phyloP scores from a whole-genome alignment of 805 yeast genomes.

The Candida arabinofermentans region DNA sequence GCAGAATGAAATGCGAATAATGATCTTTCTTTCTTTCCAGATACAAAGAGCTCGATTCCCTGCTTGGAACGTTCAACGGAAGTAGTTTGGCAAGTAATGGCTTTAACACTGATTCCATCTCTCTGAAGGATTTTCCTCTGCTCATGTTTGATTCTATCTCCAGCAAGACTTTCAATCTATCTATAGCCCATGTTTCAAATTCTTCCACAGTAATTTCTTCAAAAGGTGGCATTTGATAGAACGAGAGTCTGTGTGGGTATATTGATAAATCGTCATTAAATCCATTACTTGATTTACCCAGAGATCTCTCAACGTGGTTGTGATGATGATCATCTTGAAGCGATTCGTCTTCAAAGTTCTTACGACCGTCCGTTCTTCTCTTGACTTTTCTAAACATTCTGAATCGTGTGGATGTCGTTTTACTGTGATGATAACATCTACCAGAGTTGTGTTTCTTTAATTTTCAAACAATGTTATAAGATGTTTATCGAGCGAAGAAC shows the following conservation, averaged over 20 bases:
- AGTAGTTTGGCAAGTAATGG: constrained; percentile 62
- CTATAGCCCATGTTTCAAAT: constrained; percentile 95
- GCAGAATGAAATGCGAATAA: constrained; percentile 82
- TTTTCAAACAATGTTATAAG: no score
- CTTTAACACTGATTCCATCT: constrained; percentile 58
- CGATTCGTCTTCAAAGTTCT: constrained; percentile 45
- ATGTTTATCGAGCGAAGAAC: no score
- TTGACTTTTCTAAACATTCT: constrained; percentile 69
- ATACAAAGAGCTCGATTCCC: constrained; percentile 36
- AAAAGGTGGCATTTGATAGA: constrained; percentile 74
- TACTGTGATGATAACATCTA: no score
- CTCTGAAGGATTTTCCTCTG: constrained; percentile 59
- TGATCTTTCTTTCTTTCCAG: constrained; percentile 83
- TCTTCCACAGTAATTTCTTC: constrained; percentile 88
- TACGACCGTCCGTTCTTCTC: constrained; percentile 69
- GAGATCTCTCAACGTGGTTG: constrained; percentile 4
- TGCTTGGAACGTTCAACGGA: constrained; percentile 53
- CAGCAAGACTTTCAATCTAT: constrained; percentile 74
- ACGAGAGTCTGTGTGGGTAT: constrained; percentile 57
- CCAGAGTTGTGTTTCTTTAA: no score
- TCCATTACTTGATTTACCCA: constrained; percentile 25
- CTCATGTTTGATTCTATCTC: constrained; percentile 77
- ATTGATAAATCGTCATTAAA: constrained; percentile 28
- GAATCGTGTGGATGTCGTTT: neutral
- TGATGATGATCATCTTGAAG: constrained; percentile 25